These are phyloP conservation scores for Pseudogymnoascus sp. DNA, from an alignment of 2,329 filamentous ascomycete genomes.

Conservation along the genomic window DNA sequence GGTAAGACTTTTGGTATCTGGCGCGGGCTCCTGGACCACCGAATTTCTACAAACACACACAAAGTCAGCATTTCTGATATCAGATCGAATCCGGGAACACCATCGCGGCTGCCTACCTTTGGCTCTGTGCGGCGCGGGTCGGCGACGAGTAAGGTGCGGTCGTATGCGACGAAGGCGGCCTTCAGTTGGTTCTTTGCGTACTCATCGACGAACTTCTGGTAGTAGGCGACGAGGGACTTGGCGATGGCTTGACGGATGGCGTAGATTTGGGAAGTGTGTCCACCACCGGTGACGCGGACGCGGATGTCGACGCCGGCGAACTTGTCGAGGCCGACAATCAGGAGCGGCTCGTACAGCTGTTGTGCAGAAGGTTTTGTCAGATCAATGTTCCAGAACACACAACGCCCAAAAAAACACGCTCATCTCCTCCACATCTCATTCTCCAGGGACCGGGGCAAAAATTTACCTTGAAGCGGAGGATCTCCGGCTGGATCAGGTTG, in stretches of 20 bases:
- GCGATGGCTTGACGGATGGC: slow-evolving; percentile 98
- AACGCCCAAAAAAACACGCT: neutral
- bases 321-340: slow-evolving; percentile 95
- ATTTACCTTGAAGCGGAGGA: slow-evolving; percentile 86
- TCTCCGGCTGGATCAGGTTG: slow-evolving; percentile 86
- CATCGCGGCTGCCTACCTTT: slow-evolving; percentile 89
- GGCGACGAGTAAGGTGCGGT: slow-evolving; percentile 94
- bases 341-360: slow-evolving; percentile 94
- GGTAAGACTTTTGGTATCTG: slow-evolving; percentile 99
- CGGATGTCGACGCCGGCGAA: slow-evolving; percentile 96
- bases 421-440: neutral
- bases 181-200: slow-evolving; percentile 99
- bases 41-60: slow-evolving; percentile 35
- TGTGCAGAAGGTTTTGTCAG: slow-evolving; percentile 12
- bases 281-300: slow-evolving; percentile 91
- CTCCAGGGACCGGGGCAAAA: neutral
- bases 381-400: neutral
- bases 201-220: slow-evolving; percentile 99
- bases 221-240: slow-evolving; percentile 96
- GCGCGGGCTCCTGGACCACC: slow-evolving; percentile 87
- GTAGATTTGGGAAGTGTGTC: slow-evolving; percentile 95
- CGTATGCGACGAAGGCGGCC: slow-evolving; percentile 91
- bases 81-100: neutral
- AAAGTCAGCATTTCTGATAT: slow-evolving; percentile 17
- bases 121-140: slow-evolving; percentile 99